Evolutionary conservation across 306 rosid species (phyloP).

Genomic region (Senna tora): DNA sequence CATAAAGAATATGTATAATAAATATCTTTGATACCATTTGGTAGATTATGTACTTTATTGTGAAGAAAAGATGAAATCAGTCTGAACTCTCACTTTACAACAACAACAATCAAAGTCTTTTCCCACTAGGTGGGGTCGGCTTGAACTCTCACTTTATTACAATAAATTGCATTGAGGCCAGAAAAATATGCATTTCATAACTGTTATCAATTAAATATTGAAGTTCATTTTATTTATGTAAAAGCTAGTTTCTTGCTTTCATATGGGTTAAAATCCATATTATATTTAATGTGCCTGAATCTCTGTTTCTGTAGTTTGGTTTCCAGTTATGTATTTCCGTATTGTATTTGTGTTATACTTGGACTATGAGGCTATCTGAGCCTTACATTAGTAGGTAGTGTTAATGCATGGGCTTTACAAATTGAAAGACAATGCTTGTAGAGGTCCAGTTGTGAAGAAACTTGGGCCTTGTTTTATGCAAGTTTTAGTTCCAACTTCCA

Average conservation of each 20-base stretch:
- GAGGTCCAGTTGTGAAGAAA: constrained; percentile 33
- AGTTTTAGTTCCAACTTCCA: constrained; percentile 14
- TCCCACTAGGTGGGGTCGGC: too few relatives aligned
- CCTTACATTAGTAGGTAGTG: background rate
- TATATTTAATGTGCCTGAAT: background rate
- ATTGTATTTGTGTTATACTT: background rate
- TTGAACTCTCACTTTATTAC: background rate
- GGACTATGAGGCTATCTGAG: constrained; percentile 13
- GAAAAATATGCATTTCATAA: constrained; percentile 11
- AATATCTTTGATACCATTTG: background rate
- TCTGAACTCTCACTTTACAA: background rate
- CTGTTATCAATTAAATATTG: background rate
- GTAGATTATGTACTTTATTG: background rate
- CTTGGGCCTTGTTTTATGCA: constrained; percentile 25
- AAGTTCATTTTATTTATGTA: constrained; percentile 7
- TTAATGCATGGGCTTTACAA: constrained; percentile 8
- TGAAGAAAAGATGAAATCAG: constrained; percentile 3
- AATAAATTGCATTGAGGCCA: too few relatives aligned
- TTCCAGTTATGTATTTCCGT: constrained; percentile 5
- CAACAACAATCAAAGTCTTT: background rate
- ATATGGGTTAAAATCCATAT: background rate
- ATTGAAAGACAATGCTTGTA: constrained; percentile 11
- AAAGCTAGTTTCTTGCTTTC: constrained; percentile 21
- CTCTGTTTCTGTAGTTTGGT: constrained; percentile 16
- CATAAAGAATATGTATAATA: background rate